Evolutionary conservation across 257 asterid species (phyloP).

Genomic region (Coffea eugenioides): DNA sequence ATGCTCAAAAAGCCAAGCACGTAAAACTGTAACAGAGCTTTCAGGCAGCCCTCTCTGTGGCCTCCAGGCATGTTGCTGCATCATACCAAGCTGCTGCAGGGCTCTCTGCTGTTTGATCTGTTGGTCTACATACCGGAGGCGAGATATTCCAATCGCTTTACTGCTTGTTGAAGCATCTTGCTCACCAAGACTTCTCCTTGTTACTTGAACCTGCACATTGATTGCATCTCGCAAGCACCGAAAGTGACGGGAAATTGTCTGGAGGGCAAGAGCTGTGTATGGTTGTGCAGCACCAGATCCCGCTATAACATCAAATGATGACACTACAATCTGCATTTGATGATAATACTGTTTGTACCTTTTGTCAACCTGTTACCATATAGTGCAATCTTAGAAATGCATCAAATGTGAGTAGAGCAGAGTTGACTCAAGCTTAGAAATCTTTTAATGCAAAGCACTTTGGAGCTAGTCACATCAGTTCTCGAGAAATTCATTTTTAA

Average conservation of each 20-base stretch:
- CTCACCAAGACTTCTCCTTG: slow-evolving; percentile 69
- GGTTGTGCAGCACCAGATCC: slow-evolving; percentile 78
- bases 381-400: background rate
- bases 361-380: slow-evolving; percentile 61
- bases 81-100: slow-evolving; percentile 82
- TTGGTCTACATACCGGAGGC: slow-evolving; percentile 73
- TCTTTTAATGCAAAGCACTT: background rate
- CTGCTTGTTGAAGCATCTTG: slow-evolving; percentile 52
- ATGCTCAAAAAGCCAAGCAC: slow-evolving; percentile 98
- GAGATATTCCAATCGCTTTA: slow-evolving; percentile 63
- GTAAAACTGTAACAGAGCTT: slow-evolving; percentile 64
- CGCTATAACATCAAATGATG: slow-evolving; percentile 70
- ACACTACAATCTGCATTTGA: slow-evolving; percentile 79
- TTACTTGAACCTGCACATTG: slow-evolving; percentile 54
- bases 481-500: background rate
- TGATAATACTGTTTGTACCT: slow-evolving; percentile 80
- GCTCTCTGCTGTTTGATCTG: slow-evolving; percentile 76
- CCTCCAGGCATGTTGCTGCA: slow-evolving; percentile 92
- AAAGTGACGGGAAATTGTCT: slow-evolving; percentile 85
- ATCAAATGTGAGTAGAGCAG: background rate
- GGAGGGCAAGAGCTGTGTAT: slow-evolving; percentile 80
- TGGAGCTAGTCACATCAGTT: background rate
- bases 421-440: background rate
- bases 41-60: slow-evolving; percentile 93
- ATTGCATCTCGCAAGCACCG: slow-evolving; percentile 79